Evolutionary conservation across 768 basidiomycete species (phyloP), one percentile per base, ranked within the genome.

Genomic region (Dendrothele bispora): DNA sequence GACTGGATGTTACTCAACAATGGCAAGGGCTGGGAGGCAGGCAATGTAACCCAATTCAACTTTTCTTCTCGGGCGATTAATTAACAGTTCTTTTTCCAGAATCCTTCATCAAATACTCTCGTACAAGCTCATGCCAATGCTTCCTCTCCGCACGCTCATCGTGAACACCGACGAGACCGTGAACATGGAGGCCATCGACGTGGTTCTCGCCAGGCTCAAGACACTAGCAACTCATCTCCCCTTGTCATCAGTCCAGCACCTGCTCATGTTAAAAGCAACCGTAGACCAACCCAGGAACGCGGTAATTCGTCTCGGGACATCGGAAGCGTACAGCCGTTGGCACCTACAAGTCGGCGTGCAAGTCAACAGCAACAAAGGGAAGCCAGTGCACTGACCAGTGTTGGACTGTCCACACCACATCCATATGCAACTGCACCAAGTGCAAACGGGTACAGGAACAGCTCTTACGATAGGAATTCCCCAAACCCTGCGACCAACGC

Each of bases 1-100:
- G 95, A 98, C 60, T 98, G 95, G 95, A 97, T 95, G 91, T 61
- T 91, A 35, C 74, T 98, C 53, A 95, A 97, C 65, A 79, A 80
- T 41, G 94, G 95, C 54, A 95, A 95, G 68, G 95, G 95, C 35
- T 97, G 95, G 94, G 93, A 98, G 76, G 88, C 86, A 30, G 76
- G 83, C 50, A 83, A 80, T 61, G 93, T 93, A 66, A 55, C 88
- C 79, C 26, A 42, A 42, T 18, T 38, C 44, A 44, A 55, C 49
- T 44, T 27, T 21, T 15, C 5, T 28, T 45, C 15, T 21, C 49
- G n/a, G 28, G 37, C n/a, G 6, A 42, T 30, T 12, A 25, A 35
- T 12, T 39, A 41, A 46, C 39, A 56, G 43, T 44, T 6, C 26
- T 52, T 25, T 8, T 39, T 29, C 30, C 36, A 14, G 51, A 21